Evolutionary conservation across 495 filamentous ascomycete genomes (phyloP).

Genomic region (Parachaetomium inaequale): DNA sequence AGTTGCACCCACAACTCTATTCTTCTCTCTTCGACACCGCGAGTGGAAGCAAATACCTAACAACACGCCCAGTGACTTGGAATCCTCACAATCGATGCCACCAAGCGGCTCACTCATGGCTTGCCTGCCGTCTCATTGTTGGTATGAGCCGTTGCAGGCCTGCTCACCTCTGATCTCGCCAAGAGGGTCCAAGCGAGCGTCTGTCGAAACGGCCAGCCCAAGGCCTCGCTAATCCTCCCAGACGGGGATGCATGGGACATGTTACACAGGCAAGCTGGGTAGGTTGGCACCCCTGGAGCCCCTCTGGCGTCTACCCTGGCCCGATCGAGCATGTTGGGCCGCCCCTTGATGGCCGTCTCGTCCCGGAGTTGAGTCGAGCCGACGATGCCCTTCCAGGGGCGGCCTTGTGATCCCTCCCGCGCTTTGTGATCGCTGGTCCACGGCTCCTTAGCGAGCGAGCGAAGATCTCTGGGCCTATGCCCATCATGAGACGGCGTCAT

Average conservation of each 20-base stretch:
- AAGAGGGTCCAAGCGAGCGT: constrained; percentile 2
- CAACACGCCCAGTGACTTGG: no score
- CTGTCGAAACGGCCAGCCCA: constrained; percentile 5
- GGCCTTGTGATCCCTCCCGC: constrained; percentile 9
- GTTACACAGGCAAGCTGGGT: background rate
- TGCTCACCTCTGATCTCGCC: background rate
- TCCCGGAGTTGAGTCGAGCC: constrained; percentile 33
- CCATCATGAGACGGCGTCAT: constrained; percentile 28
- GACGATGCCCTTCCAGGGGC: constrained; percentile 22
- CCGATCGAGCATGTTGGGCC: constrained; percentile 15
- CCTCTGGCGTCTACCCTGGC: background rate
- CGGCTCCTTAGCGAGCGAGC: constrained; percentile 20
- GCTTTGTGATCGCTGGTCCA: constrained; percentile 23
- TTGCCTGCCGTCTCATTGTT: background rate
- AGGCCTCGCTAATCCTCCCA: constrained; percentile 1
- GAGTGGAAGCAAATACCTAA: no score
- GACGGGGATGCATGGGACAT: constrained; percentile 8
- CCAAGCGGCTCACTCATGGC: no score
- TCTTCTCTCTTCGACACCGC: no score
- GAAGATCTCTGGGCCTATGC: constrained; percentile 23
- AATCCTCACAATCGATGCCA: no score
- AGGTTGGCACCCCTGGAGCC: constrained; percentile 4
- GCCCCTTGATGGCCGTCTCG: constrained; percentile 24
- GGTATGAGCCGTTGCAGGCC: background rate
- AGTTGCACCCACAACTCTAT: no score